Conservation (phyloP, 805 yeast genomes). For the Nadsonia fulvescens region DNA sequence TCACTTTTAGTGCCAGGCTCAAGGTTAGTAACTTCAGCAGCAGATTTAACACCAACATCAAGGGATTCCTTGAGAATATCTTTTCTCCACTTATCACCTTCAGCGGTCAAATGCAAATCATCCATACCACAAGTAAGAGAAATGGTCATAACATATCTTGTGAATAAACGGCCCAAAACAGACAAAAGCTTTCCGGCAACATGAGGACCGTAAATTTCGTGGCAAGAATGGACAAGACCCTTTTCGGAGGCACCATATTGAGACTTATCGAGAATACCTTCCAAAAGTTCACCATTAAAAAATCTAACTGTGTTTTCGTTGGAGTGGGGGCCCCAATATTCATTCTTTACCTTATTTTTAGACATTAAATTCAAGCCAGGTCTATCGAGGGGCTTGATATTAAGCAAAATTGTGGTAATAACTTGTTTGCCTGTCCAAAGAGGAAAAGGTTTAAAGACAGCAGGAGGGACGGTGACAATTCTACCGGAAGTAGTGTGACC, state of each 20-base stretch:
- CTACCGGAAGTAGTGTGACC: slow-evolving; percentile 55
- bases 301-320: slow-evolving; percentile 74
- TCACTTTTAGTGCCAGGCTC: slow-evolving; percentile 28
- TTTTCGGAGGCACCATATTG: slow-evolving; percentile 97
- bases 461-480: slow-evolving; percentile 73
- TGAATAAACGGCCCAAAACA: slow-evolving; percentile 87
- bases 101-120: slow-evolving; percentile 77
- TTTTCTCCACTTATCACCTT: slow-evolving; percentile 78
- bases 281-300: slow-evolving; percentile 68
- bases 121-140: slow-evolving; percentile 99
- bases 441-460: slow-evolving; percentile 70
- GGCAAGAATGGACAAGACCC: slow-evolving; percentile 91
- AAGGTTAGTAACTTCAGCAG: slow-evolving; percentile 83
- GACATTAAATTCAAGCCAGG: slow-evolving; percentile 83
- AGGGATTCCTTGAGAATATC: slow-evolving; percentile 63
- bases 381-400: slow-evolving; percentile 69
- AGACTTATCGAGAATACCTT: slow-evolving; percentile 92
- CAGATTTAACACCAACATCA: slow-evolving; percentile 81
- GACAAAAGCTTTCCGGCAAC: slow-evolving; percentile 59
- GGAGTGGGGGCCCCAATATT: slow-evolving; percentile 83
- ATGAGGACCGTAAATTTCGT: slow-evolving; percentile 85
- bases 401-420: slow-evolving; percentile 76
- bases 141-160: slow-evolving; percentile 77
- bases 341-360: slow-evolving; percentile 78
- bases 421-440: slow-evolving; percentile 98